These are phyloP conservation scores for Suillus americanus DNA, from an alignment of 768 basidiomycete genomes.

Conservation along the genomic window DNA sequence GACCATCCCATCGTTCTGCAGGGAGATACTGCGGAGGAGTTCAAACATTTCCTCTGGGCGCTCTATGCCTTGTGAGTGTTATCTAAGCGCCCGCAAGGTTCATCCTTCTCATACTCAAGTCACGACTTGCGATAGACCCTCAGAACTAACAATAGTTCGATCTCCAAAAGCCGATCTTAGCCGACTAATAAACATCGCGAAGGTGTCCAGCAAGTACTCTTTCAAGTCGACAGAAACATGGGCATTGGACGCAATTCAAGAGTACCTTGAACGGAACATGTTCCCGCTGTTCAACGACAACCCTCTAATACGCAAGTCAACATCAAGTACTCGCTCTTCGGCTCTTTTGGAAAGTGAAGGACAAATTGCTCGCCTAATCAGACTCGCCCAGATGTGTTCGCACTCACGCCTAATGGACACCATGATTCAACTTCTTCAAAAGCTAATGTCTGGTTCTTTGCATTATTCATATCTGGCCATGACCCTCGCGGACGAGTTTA, in stretches of 20 bases:
- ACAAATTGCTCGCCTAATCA: conserved; percentile 59
- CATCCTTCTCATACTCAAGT: background rate
- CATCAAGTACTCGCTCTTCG: conserved; percentile 28
- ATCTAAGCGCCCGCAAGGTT: background rate
- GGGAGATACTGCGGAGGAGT: conserved; percentile 65
- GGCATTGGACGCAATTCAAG: conserved; percentile 72
- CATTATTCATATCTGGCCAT: conserved; percentile 74
- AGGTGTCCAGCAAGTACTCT: conserved; percentile 69
- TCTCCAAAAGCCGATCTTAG: conserved; percentile 50
- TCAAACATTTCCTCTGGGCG: conserved; percentile 72
- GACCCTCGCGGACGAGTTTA: conserved; percentile 69
- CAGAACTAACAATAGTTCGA: conserved; percentile 52
- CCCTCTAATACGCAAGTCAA: conserved; percentile 28
- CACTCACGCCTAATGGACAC: conserved; percentile 61
- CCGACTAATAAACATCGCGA: conserved; percentile 60
- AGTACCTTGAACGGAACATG: conserved; percentile 59
- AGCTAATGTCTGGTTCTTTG: conserved; percentile 60
- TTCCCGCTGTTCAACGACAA: conserved; percentile 49
- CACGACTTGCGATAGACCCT: conserved; percentile 45
- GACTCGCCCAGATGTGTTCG: conserved; percentile 65
- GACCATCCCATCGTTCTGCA: conserved; percentile 60
- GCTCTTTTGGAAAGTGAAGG: conserved; percentile 40
- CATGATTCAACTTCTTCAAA: conserved; percentile 56
- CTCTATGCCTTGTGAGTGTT: conserved; percentile 68
- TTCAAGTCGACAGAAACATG: conserved; percentile 75